phyloP scores from a whole-genome alignment of 495 filamentous ascomycete genomes.

The Aspergillus sparsus region DNA sequence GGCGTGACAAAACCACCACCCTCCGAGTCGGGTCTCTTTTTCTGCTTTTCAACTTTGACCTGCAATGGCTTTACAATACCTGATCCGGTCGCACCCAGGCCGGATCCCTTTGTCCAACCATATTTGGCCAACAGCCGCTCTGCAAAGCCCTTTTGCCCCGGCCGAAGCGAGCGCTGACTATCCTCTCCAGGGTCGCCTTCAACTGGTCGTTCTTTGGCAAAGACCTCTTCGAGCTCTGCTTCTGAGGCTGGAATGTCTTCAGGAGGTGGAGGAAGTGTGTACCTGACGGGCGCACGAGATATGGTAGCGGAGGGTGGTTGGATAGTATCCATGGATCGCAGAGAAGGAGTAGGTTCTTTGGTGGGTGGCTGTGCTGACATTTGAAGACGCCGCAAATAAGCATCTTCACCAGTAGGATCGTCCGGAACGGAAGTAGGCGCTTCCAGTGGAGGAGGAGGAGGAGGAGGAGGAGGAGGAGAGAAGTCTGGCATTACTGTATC shows the following conservation, averaged over 20 bases:
- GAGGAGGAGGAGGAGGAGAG: conserved; percentile 24
- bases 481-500: conserved; percentile 20
- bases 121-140: conserved; percentile 86
- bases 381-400: conserved; percentile 63
- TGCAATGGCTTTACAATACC: conserved; percentile 83
- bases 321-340: conserved; percentile 39
- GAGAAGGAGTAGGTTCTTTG: conserved; percentile 34
- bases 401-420: conserved; percentile 66
- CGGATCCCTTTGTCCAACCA: conserved; percentile 86
- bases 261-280: conserved; percentile 64
- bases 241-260: conserved; percentile 57
- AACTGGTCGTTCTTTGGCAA: conserved; percentile 54
- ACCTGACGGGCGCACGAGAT: conserved; percentile 84
- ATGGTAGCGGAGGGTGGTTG: conserved; percentile 60
- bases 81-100: conserved; percentile 74
- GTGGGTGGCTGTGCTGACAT: conserved; percentile 34
- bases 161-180: conserved; percentile 62
- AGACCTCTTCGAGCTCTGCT: conserved; percentile 54
- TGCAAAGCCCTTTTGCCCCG: conserved; percentile 83
- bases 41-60: conserved; percentile 79
- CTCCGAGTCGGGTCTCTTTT: conserved; percentile 74
- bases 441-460: conserved; percentile 43
- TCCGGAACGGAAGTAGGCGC: conserved; percentile 43
- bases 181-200: conserved; percentile 50
- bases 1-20: conserved; percentile 74